Evolutionary conservation across 192 early-diverging fungal genomes (phyloP).

Genomic region (Oehlia diaphana): DNA sequence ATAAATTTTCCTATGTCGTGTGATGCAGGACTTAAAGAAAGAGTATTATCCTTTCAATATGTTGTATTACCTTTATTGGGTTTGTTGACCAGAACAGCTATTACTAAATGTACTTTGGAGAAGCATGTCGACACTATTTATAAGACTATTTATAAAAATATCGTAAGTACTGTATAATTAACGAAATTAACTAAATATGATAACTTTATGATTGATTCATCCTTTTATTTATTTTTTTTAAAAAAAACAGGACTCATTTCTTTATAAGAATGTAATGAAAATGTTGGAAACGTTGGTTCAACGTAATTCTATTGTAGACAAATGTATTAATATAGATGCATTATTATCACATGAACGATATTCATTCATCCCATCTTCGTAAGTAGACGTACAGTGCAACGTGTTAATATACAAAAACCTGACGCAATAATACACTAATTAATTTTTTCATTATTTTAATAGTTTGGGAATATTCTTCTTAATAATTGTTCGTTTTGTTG

Average conservation of each 20-base stretch:
- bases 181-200: not conserved
- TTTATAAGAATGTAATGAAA: not conserved
- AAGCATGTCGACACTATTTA: slow-evolving; percentile 34
- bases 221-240: not conserved
- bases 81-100: slow-evolving; percentile 35
- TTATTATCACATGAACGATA: not conserved
- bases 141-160: slow-evolving; percentile 32
- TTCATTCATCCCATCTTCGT: too few species aligned
- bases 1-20: slow-evolving; percentile 32
- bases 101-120: slow-evolving; percentile 38
- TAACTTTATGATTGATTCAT: not conserved
- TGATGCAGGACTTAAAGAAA: slow-evolving; percentile 21
- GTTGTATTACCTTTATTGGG: slow-evolving; percentile 35
- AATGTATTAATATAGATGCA: too few species aligned
- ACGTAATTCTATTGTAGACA: slow-evolving; percentile 32
- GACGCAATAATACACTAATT: too few species aligned
- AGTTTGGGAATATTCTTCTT: too few species aligned
- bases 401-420: too few species aligned
- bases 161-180: not conserved
- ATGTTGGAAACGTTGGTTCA: slow-evolving; percentile 29
- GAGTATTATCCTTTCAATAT: slow-evolving; percentile 37
- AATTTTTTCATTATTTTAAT: too few species aligned
- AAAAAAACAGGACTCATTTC: slow-evolving; percentile 6
- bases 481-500: too few species aligned
- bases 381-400: too few species aligned